Conservation (phyloP, 306 rosid species). For the Prunus fruticosa region DNA sequence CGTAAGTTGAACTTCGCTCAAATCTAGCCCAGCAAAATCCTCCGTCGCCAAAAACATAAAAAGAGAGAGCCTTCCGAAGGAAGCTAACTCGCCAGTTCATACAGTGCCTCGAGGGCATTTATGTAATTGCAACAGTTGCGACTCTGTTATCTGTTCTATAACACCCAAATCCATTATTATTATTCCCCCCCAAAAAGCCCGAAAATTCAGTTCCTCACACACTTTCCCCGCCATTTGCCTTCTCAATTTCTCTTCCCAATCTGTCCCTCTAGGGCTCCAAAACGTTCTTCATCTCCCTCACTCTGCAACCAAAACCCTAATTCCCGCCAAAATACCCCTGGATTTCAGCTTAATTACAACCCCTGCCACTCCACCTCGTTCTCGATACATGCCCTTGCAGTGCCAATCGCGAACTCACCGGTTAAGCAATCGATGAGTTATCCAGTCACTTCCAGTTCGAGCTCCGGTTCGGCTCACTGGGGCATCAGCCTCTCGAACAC, state of each 20-base stretch:
- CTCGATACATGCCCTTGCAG: constrained; percentile 53
- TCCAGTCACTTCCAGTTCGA: constrained; percentile 36
- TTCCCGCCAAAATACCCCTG: constrained; percentile 23
- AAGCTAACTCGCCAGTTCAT: neutral
- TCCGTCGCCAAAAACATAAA: neutral
- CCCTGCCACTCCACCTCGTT: constrained; percentile 17
- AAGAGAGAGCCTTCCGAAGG: neutral
- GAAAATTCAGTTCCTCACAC: constrained; percentile 32
- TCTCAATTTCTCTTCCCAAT: constrained; percentile 38
- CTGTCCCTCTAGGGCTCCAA: constrained; percentile 50
- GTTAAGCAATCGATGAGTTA: constrained; percentile 60
- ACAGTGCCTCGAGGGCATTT: constrained; percentile 16
- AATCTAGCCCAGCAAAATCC: neutral
- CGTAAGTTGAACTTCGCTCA: neutral
- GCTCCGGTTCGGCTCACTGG: constrained; percentile 35
- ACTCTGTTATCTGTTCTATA: constrained; percentile 15
- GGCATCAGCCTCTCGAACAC: constrained; percentile 76
- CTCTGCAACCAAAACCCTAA: constrained; percentile 42
- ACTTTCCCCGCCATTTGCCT: constrained; percentile 93
- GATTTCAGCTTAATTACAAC: constrained; percentile 38
- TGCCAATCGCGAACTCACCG: constrained; percentile 31
- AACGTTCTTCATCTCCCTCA: neutral
- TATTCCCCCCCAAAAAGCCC: constrained; percentile 23
- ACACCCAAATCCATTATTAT: constrained; percentile 20
- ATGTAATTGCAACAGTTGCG: neutral